A percentile compares a stretch with the other conserved stretches of the same genome.
phyloP scores from a whole-genome alignment of 306 rosid genomes.

The Castanea sativa region DNA sequence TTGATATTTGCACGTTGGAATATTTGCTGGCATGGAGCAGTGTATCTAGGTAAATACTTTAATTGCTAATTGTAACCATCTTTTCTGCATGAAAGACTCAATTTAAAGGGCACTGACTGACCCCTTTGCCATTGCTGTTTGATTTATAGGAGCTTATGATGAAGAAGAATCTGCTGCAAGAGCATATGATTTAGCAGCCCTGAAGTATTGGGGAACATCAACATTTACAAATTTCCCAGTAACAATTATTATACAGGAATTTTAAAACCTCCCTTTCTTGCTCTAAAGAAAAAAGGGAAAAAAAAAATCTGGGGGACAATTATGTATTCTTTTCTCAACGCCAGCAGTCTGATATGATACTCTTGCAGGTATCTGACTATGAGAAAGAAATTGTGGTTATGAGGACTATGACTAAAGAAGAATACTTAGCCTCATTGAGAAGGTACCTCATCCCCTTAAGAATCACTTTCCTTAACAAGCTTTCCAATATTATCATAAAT shows the following conservation, averaged over 20 bases:
- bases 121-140: background rate
- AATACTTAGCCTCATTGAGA: conserved; percentile 46
- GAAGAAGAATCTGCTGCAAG: conserved; percentile 53
- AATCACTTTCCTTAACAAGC: background rate
- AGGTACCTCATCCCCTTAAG: conserved; percentile 21
- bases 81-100: background rate
- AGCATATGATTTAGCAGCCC: conserved; percentile 51
- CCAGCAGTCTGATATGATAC: background rate
- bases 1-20: conserved; percentile 20
- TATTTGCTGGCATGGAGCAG: conserved; percentile 44
- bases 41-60: conserved; percentile 62
- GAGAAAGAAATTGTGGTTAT: conserved; percentile 39
- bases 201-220: conserved; percentile 47
- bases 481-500: background rate
- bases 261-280: background rate
- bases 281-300: no score
- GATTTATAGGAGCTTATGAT: conserved; percentile 42
- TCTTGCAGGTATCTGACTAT: conserved; percentile 30
- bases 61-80: conserved; percentile 1
- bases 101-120: background rate
- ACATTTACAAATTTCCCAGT: conserved; percentile 44
- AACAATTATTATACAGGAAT: background rate
- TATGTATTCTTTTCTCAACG: background rate
- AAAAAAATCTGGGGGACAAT: no score
- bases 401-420: conserved; percentile 35